A percentile compares a stretch with the other conserved stretches of the same genome.
Conservation (phyloP, 73 alveolate genomes). For the Tetrahymena elliotti region DNA sequence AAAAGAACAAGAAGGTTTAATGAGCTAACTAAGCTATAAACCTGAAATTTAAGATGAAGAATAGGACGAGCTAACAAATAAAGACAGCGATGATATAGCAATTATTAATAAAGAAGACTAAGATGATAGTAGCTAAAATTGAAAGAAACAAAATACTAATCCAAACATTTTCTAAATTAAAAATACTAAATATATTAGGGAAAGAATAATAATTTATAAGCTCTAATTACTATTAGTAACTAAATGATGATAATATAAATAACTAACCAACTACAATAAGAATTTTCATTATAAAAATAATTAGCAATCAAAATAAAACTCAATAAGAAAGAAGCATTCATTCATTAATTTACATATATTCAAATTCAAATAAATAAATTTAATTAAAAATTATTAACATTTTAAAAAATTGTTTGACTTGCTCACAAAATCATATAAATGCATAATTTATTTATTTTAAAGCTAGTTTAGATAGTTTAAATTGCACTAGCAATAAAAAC, state of each 20-base stretch:
- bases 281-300: too few relatives aligned
- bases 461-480: neutral
- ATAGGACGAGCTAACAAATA: neutral
- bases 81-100: neutral
- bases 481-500: neutral
- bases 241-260: too few relatives aligned
- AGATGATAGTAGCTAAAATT: neutral
- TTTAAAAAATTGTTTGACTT: neutral
- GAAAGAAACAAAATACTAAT: neutral
- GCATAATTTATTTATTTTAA: too few relatives aligned
- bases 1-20: neutral
- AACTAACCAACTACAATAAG: too few relatives aligned
- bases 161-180: neutral
- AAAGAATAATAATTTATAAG: neutral
- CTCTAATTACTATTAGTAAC: too few relatives aligned
- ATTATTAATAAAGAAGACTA: neutral
- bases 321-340: too few relatives aligned
- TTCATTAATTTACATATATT: too few relatives aligned
- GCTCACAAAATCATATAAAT: neutral
- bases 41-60: neutral
- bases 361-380: too few relatives aligned
- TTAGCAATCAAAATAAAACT: neutral
- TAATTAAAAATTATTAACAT: too few relatives aligned
- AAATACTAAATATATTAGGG: neutral
- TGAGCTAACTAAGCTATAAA: neutral